Conservation (phyloP, 192 early-diverging fungal genomes). For the Borealophlyctis nickersoniae region DNA sequence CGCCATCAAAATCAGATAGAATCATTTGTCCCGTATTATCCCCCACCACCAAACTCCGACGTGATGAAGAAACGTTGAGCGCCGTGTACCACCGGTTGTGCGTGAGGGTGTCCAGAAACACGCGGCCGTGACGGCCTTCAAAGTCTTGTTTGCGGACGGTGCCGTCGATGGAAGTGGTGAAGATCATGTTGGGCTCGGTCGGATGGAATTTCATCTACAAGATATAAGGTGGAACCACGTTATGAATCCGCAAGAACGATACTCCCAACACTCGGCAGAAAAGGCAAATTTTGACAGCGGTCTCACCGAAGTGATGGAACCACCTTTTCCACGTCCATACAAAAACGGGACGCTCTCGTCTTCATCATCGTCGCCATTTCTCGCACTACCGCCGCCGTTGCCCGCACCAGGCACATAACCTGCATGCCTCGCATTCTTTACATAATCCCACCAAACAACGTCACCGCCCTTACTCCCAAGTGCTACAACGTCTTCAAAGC, state of each 20-base stretch:
- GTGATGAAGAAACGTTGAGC: neutral
- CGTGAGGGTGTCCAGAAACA: conserved; percentile 8
- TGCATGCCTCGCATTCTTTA: neutral
- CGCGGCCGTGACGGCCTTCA: neutral
- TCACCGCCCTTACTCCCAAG: conserved; percentile 7
- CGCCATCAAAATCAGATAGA: neutral
- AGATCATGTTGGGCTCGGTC: conserved; percentile 10
- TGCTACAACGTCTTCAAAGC: neutral
- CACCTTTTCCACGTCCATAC: conserved; percentile 1
- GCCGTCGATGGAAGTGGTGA: conserved; percentile 7
- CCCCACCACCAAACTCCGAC: neutral
- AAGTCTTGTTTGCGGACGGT: conserved; percentile 6
- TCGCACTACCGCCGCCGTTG: neutral
- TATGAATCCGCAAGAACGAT: neutral
- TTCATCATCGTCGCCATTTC: neutral
- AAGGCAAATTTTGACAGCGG: neutral
- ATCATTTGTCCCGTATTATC: neutral
- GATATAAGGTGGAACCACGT: neutral
- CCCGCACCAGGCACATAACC: too few relatives aligned
- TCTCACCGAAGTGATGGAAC: conserved; percentile 2
- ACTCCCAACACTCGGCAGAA: neutral
- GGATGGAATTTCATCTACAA: conserved; percentile 12
- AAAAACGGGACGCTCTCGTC: conserved; percentile 2
- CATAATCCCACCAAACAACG: conserved; percentile 12
- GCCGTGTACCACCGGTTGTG: conserved; percentile 1